Evolutionary conservation across 2,329 filamentous ascomycete species (phyloP).

Genomic region (Myrmaecium sp.): DNA sequence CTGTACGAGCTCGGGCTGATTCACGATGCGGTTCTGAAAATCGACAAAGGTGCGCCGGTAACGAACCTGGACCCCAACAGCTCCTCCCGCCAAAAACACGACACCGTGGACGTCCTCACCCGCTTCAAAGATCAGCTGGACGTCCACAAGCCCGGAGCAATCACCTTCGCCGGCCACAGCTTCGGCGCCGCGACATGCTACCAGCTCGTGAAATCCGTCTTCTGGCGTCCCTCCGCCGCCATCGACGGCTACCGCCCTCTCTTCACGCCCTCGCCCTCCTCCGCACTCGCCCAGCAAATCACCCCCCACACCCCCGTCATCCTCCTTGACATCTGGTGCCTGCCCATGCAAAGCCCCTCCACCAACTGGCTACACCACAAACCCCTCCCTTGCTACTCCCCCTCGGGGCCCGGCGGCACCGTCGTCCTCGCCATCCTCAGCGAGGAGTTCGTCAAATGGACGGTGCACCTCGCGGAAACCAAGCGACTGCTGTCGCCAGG

Average conservation of each 20-base stretch:
- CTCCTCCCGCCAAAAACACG: conserved; percentile 15
- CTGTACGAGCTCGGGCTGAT: conserved; percentile 63
- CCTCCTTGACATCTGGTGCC: conserved; percentile 67
- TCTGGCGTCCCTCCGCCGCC: conserved; percentile 41
- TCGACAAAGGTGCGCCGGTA: conserved; percentile 39
- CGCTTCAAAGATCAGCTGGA: conserved; percentile 47
- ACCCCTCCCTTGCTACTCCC: conserved; percentile 52
- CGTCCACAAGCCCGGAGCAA: conserved; percentile 52
- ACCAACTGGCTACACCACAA: conserved; percentile 50
- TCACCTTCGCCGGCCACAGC: conserved; percentile 64
- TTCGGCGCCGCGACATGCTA: conserved; percentile 61
- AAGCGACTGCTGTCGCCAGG: conserved; percentile 47
- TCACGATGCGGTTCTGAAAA: conserved; percentile 48
- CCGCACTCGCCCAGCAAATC: conserved; percentile 46
- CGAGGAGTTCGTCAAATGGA: conserved; percentile 66
- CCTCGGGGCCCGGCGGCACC: conserved; percentile 30
- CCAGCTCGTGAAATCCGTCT: conserved; percentile 66
- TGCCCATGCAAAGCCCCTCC: conserved; percentile 48
- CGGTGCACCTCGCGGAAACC: conserved; percentile 50
- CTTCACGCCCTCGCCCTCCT: conserved; percentile 39
- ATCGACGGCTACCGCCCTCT: conserved; percentile 36
- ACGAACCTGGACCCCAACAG: conserved; percentile 29
- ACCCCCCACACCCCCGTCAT: conserved; percentile 48
- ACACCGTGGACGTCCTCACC: conserved; percentile 30
- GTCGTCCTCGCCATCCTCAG: conserved; percentile 56